Conservation (phyloP, 2,329 filamentous ascomycete genomes). For the Scedosporium dehoogii region DNA sequence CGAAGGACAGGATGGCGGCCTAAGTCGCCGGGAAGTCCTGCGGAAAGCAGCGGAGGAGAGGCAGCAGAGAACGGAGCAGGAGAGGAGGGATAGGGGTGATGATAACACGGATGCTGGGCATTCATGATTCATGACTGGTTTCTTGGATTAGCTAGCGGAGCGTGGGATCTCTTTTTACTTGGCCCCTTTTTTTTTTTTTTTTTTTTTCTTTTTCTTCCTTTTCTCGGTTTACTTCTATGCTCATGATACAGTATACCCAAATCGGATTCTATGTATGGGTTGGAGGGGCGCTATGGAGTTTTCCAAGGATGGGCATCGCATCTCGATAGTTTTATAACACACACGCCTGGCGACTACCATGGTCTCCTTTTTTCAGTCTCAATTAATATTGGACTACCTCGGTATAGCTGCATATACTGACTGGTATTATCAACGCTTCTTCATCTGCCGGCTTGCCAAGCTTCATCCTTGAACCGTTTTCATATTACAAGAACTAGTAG, state of each 20-base stretch:
- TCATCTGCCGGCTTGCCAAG: too few relatives aligned
- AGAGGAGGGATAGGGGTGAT: not conserved
- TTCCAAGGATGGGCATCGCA: not conserved
- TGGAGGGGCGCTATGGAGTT: not conserved
- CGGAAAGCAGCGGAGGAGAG: conserved; percentile 56
- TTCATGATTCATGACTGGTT: not conserved
- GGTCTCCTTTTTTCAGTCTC: too few relatives aligned
- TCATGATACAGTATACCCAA: not conserved
- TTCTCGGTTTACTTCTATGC: not conserved
- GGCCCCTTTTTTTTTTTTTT: not conserved
- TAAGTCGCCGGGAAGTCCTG: conserved; percentile 66
- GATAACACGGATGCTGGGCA: conserved; percentile 3
- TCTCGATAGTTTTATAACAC: too few relatives aligned
- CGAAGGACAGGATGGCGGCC: conserved; percentile 30
- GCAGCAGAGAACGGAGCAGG: conserved; percentile 4
- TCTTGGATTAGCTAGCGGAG: not conserved
- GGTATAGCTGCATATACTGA: too few relatives aligned
- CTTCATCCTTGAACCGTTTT: too few relatives aligned
- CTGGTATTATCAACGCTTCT: too few relatives aligned
- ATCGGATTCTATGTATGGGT: not conserved
- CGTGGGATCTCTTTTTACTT: not conserved
- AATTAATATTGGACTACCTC: too few relatives aligned
- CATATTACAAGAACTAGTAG: too few relatives aligned
- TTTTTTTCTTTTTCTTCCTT: not conserved
- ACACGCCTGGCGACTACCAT: too few relatives aligned